Evolutionary conservation across 164 flowering plant genomes (phyloP), one percentile per base, ranked within the genome.

Genomic region (Litsea cubeba): DNA sequence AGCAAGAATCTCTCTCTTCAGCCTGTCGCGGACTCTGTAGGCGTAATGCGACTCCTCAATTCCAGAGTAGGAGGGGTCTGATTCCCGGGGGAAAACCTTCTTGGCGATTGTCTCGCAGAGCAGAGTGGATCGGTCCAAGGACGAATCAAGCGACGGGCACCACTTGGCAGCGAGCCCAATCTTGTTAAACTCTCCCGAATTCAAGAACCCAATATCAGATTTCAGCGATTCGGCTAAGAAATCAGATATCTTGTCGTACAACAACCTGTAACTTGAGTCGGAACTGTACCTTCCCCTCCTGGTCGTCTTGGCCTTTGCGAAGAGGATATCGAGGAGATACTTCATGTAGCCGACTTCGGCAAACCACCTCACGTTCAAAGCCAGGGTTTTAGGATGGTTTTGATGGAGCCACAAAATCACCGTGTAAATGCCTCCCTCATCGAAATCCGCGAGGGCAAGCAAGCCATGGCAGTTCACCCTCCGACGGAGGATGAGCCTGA

Each of bases 401-500:
- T 77, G 25, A 72, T 81, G 82, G 26, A 84, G 81, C 88, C 88
- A 86, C 1, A 82, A 54, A 4, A 82, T 81, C 20, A 81, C 81
- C n/a, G 81, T 71, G 68, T 86, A 81, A 75, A 83, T 82, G 0
- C 80, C 80, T 28, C 82, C 84, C 46, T 78, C 82, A 69, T 83
- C 86, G 0, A 82, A 81, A 60, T 85, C 26, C 26, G 1, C 26
- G 26, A 26, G 26, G 1, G 26, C 26, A 26, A 26, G 26, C 26
- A 26, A 26, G 26, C 26, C 26, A 26, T 86, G 0, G 83, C 90
- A 1, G 87, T 85, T 28, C 91, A 89, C 15, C 91, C 91, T 72
- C 10, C 88, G 72, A 65, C 88, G 83, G 75, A 85, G 83, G 58
- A 87, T 71, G 64, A 90, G 87, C 26, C 88, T 90, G 26, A 90